Evolutionary conservation across 495 filamentous ascomycete genomes (phyloP), one percentile per base, ranked within the genome.

Genomic region (Bathelium albidoporum): DNA sequence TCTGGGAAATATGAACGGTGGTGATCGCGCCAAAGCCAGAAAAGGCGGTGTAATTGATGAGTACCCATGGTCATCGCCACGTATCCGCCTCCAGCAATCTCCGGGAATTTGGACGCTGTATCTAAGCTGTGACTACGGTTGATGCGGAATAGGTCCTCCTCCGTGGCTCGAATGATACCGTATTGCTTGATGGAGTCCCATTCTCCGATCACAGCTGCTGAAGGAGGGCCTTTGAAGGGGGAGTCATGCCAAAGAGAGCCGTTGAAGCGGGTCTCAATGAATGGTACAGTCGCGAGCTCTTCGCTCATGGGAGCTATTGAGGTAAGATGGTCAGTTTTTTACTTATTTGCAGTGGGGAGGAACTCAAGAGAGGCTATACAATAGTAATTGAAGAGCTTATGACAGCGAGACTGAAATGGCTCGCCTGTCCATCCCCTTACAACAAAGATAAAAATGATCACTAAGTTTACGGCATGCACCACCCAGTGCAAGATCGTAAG

Each of bases 1-100:
- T 7, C 11, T 10, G 60, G 61, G 16, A 58, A 59, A 7, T 9
- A 0, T 3, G 26, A 44, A 0, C 65, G n/a, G 26, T 66, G 58
- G 22, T 66, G 64, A 18, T 68, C 66, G 32, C 63, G 66, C 64
- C 66, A 68, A 29, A 68, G 53, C 14, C 63, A 66, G 43, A 66
- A 59, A 2, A 68, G 28, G 43, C 59, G 66, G 18, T 66, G 66
- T 10, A 62, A 4, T 20, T 49, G 44, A 18, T 49, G 44, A 3
- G 44, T 49, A 3, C 44, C 44, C 4, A 49, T 20, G 9, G 44
- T 49, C 3, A 18, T 18, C 3, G 44, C 44, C 3, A 49, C 20
- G 18, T 49, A 49, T 7, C 44, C 44, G 3, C 44, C 44, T 18
- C 44, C 44, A 49, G 20, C 20, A 4, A 4, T 3, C 3, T 3